phyloP scores from a whole-genome alignment of 305 asterid species.

The Fraxinus floribunda region DNA sequence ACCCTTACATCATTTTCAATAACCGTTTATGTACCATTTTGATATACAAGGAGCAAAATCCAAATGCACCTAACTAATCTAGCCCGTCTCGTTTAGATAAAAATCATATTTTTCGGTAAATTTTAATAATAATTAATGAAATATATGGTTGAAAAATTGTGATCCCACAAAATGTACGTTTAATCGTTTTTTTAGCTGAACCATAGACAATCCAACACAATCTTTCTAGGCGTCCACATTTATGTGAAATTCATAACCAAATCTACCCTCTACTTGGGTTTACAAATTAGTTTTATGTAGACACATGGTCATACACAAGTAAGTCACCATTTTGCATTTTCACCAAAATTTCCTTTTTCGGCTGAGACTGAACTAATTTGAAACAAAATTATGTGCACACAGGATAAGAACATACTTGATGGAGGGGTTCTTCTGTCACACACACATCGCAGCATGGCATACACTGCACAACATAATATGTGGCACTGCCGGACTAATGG shows the following conservation, averaged over 20 bases:
- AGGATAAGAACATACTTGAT: slow-evolving; percentile 82
- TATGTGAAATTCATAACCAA: not conserved
- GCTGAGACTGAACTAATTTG: not conserved
- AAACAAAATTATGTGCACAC: not conserved
- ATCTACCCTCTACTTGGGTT: not conserved
- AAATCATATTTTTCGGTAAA: not conserved
- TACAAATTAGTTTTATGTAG: not conserved
- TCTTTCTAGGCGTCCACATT: not conserved
- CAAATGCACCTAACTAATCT: not conserved
- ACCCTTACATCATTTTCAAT: no score
- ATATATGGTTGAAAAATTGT: not conserved
- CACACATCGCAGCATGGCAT: slow-evolving; percentile 97
- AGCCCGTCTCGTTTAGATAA: not conserved
- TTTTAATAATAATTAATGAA: not conserved
- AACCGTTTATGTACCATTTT: not conserved
- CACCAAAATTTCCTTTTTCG: not conserved
- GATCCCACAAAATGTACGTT: not conserved
- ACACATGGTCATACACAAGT: not conserved
- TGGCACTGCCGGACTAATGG: slow-evolving; percentile 80
- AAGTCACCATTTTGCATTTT: not conserved
- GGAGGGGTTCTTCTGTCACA: slow-evolving; percentile 89
- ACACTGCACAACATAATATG: slow-evolving; percentile 91
- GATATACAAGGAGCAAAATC: not conserved
- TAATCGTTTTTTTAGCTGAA: not conserved
- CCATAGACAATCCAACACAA: not conserved